Conservation (phyloP, 2,329 filamentous ascomycete genomes). For the Fusarium lateritium region DNA sequence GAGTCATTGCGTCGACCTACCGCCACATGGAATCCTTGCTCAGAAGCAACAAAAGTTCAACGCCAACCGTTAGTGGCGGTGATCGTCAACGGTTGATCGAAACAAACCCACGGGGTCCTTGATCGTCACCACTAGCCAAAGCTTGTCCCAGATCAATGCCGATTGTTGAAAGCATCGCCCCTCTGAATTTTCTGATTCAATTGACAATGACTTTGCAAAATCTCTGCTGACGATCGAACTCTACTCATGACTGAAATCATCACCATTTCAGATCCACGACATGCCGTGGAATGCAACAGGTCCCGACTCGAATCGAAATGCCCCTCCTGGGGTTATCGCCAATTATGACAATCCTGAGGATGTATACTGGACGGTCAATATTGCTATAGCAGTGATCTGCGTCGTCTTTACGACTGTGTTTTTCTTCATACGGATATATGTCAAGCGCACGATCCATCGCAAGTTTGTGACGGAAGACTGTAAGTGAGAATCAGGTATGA, state of each 20-base stretch:
- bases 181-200: not conserved
- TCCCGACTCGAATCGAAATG: constrained; percentile 44
- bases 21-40: constrained; percentile 11
- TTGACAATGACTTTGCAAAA: constrained; percentile 7
- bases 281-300: constrained; percentile 46
- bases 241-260: not conserved
- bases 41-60: constrained; percentile 12
- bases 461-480: constrained; percentile 37
- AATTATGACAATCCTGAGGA: constrained; percentile 37
- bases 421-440: constrained; percentile 36
- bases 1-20: constrained; percentile 18
- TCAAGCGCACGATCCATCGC: constrained; percentile 33
- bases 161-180: not conserved
- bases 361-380: constrained; percentile 40
- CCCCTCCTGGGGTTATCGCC: constrained; percentile 39
- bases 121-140: constrained; percentile 1
- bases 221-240: not conserved
- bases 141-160: not conserved
- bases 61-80: constrained; percentile 18
- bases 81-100: constrained; percentile 17
- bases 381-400: constrained; percentile 31
- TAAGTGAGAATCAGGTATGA: constrained; percentile 2
- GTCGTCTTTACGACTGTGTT: constrained; percentile 17
- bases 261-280: constrained; percentile 12
- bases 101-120: not conserved